These are phyloP conservation scores for Blumeriella jaapii DNA, from an alignment of 2,329 filamentous ascomycete species.

Conservation along the genomic window DNA sequence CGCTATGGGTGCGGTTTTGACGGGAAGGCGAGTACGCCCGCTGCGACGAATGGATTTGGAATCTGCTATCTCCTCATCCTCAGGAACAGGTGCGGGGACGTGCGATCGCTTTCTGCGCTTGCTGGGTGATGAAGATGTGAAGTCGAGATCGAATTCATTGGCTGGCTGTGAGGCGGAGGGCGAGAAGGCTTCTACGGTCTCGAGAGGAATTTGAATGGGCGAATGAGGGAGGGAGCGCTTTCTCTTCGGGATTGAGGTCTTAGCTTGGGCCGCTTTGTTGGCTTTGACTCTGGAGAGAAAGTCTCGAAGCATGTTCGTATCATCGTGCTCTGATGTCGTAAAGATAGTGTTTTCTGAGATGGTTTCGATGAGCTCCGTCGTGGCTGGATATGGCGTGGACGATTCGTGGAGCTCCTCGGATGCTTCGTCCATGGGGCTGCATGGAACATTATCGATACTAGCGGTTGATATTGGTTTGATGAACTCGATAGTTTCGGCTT, in stretches of 20 bases:
- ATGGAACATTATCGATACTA: not conserved
- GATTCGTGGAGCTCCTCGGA: slow-evolving; percentile 6
- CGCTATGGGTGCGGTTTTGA: slow-evolving; percentile 19
- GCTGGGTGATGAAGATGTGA: slow-evolving; percentile 9
- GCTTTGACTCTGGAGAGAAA: slow-evolving; percentile 29
- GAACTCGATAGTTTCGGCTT: slow-evolving; percentile 7
- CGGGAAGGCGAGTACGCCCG: slow-evolving; percentile 24
- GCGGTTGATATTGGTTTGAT: slow-evolving; percentile 11
- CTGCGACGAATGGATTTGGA: slow-evolving; percentile 22
- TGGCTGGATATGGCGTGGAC: slow-evolving; percentile 10
- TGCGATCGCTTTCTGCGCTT: slow-evolving; percentile 17
- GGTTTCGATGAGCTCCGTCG: slow-evolving; percentile 8
- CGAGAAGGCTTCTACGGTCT: slow-evolving; percentile 13
- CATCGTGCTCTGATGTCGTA: slow-evolving; percentile 21
- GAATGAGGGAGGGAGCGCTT: slow-evolving; percentile 25
- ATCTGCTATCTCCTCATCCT: slow-evolving; percentile 15
- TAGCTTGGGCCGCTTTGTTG: slow-evolving; percentile 27
- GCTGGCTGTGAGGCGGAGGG: slow-evolving; percentile 15
- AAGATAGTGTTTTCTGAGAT: slow-evolving; percentile 10
- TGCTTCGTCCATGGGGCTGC: slow-evolving; percentile 5
- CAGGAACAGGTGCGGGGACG: slow-evolving; percentile 1
- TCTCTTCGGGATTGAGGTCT: slow-evolving; percentile 16
- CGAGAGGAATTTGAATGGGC: slow-evolving; percentile 23
- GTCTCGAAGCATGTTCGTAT: slow-evolving; percentile 28
- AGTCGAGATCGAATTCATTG: slow-evolving; percentile 20